These are phyloP conservation scores for Schizophyllum amplum DNA, from an alignment of 1,284 basidiomycete genomes.

Conservation along the genomic window DNA sequence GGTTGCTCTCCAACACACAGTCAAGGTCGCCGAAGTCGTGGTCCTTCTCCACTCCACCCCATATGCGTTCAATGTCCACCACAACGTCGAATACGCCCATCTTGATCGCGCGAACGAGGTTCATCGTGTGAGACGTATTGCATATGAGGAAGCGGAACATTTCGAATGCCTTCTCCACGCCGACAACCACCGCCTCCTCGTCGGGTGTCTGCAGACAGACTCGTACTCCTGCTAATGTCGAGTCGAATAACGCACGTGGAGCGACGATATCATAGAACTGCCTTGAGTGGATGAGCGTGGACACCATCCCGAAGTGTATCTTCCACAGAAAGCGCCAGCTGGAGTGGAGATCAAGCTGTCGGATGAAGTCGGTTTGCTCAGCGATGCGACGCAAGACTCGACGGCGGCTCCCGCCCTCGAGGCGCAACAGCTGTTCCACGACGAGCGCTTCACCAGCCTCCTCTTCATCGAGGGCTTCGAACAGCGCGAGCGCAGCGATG, in stretches of 20 bases:
- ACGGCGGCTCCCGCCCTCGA: not conserved
- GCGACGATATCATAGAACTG: not conserved
- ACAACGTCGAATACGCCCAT: not conserved
- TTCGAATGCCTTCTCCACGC: not conserved
- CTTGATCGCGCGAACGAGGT: not conserved
- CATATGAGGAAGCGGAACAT: not conserved
- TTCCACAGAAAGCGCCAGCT: not conserved
- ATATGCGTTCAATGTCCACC: not conserved
- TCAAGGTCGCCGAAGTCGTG: not conserved
- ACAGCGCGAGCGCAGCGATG: not conserved
- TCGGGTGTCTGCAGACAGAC: not conserved
- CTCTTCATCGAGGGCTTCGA: not conserved
- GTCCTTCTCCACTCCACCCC: not conserved
- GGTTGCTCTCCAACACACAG: not conserved
- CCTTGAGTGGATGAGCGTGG: not conserved
- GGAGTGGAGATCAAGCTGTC: not conserved
- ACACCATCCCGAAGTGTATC: not conserved
- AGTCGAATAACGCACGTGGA: not conserved
- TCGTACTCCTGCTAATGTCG: not conserved
- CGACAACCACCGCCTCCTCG: not conserved
- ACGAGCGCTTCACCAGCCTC: not conserved
- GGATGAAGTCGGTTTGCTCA: not conserved
- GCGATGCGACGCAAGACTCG: not conserved
- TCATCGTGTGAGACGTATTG: not conserved
- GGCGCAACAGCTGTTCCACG: not conserved